These are phyloP conservation scores for Cordyceps militaris DNA, from an alignment of 2,329 filamentous ascomycete genomes.

Conservation along the genomic window DNA sequence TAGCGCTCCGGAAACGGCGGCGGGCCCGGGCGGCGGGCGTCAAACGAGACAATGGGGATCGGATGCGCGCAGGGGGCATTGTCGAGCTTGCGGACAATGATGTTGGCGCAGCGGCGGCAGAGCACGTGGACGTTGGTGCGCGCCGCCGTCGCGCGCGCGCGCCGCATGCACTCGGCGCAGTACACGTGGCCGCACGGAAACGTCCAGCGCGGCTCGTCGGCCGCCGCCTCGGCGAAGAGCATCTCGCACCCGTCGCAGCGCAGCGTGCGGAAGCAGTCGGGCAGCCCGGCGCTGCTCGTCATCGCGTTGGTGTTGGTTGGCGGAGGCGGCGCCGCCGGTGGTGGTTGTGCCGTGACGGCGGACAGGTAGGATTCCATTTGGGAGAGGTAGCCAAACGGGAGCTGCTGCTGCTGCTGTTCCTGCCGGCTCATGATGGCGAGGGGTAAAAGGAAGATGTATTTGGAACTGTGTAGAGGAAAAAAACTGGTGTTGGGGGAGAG, in stretches of 20 bases:
- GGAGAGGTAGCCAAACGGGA: constrained; percentile 3
- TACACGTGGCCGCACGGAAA: constrained; percentile 13
- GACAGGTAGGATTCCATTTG: background rate
- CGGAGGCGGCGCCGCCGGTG: background rate
- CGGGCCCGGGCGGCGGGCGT: background rate
- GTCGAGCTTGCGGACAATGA: constrained; percentile 5
- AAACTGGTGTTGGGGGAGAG: no score
- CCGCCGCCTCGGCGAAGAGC: constrained; percentile 5
- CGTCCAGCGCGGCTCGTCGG: constrained; percentile 5
- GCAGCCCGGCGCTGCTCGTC: background rate
- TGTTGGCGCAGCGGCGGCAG: constrained; percentile 1
- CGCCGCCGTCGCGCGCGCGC: background rate
- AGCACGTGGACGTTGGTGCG: background rate
- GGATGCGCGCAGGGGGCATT: constrained; percentile 7
- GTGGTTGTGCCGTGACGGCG: background rate
- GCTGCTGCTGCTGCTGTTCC: background rate
- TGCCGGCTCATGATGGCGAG: background rate
- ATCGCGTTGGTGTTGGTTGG: background rate
- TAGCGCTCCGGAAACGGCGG: background rate
- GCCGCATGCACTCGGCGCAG: constrained; percentile 2
- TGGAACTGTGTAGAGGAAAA: no score
- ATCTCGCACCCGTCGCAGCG: constrained; percentile 14
- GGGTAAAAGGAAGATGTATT: background rate
- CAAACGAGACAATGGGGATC: background rate
- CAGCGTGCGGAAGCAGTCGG: constrained; percentile 8